These are phyloP conservation scores for Clohesyomyces aquaticus DNA, from an alignment of 495 filamentous ascomycete species.

Conservation along the genomic window DNA sequence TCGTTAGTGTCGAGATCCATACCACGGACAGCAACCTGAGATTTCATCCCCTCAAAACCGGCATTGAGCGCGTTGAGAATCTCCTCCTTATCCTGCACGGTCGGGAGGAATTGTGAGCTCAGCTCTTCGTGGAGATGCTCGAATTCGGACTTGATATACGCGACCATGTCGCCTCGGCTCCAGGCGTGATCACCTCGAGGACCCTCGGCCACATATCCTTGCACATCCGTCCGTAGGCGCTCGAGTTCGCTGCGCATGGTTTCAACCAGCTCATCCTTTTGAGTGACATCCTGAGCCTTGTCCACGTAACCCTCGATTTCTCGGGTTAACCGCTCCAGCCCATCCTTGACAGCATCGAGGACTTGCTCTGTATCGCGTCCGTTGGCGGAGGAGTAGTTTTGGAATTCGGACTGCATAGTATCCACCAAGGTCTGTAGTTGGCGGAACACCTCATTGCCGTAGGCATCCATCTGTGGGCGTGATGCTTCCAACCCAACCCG, in stretches of 20 bases:
- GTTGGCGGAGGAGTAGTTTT: constrained; percentile 72
- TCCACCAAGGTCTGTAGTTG: constrained; percentile 75
- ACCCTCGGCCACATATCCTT: constrained; percentile 60
- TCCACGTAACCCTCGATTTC: constrained; percentile 83
- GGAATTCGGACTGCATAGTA: constrained; percentile 69
- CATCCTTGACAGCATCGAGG: constrained; percentile 82
- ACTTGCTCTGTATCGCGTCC: constrained; percentile 80
- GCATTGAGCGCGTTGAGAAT: constrained; percentile 44
- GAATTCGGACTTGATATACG: constrained; percentile 76
- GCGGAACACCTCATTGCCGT: constrained; percentile 69
- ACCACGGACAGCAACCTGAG: constrained; percentile 39
- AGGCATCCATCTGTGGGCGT: constrained; percentile 51
- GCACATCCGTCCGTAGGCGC: constrained; percentile 71
- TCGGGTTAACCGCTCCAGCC: constrained; percentile 74
- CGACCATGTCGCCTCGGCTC: constrained; percentile 61
- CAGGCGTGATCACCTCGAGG: constrained; percentile 48
- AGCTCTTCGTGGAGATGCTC: constrained; percentile 57
- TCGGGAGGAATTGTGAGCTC: constrained; percentile 22
- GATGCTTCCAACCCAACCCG: constrained; percentile 61
- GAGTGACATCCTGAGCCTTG: constrained; percentile 64
- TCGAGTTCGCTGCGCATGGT: constrained; percentile 74
- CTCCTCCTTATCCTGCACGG: constrained; percentile 37
- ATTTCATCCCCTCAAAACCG: constrained; percentile 46
- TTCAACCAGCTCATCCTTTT: constrained; percentile 77
- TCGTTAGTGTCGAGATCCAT: constrained; percentile 43